Evolutionary conservation across 176 grass and related monocot species (phyloP), one percentile per base, ranked within the genome.

Genomic region (Eragrostis curvula): DNA sequence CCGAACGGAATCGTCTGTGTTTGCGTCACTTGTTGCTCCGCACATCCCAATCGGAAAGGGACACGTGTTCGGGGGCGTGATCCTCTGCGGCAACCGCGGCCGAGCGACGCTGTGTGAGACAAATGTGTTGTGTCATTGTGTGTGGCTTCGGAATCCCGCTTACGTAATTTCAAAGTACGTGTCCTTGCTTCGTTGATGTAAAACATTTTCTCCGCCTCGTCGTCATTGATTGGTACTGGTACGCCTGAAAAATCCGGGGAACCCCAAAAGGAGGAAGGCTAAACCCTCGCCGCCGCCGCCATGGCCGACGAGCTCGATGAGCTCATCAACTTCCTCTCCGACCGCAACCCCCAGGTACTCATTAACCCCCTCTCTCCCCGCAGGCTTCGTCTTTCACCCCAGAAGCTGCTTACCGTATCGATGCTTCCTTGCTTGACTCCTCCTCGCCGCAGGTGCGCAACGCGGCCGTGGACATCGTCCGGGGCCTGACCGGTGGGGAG

Each of bases 271-370:
- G 11, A 40, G 21, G 70, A 48, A 49, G 9, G 18, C 62, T 60
- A 63, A 70, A 55, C 64, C 82, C 16, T 74, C 58, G 53, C 65
- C 73, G n/a, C 65, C 71, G 36, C 60, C 60, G 30, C 47, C 82
- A 98, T 95, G 90, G 92, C 90, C 75, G 90, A 87, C 77, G 92
- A 98, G 53, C 78, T 98, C 44, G 92, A 93, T 32, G 95, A 98
- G n/a, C 96, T 98, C 66, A 51, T 94, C 23, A 83, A 64, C 60
- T 94, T 91, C 51, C 89, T 94, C 66, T 89, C 84, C 39, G 80
- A 89, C 58, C 89, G 75, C 70, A 88, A 84, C 14, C 89, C 83
- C 21, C 83, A 90, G 61, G 87, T 85, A 65, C 68, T 44, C 14
- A 53, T 45, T 70, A 30, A 39, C 46, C 44, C 3, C 21, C 21